Base-by-base conservation (phyloP, 2,329 filamentous ascomycete genomes). In the Pseudogymnoascus sp. region DNA sequence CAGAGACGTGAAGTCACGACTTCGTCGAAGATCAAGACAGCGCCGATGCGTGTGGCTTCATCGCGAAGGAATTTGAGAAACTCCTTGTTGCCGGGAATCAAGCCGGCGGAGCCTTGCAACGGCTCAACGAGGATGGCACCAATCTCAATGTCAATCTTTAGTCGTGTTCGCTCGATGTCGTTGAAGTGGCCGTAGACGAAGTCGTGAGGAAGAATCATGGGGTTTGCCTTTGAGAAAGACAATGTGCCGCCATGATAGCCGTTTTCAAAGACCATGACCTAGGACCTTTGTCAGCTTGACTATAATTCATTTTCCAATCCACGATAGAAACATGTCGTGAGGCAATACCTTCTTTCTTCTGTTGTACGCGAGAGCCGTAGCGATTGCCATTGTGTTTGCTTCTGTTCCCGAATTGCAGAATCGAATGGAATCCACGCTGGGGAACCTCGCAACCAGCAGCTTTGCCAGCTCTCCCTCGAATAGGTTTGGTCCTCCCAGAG, bases 21-120 rank as follows among this genome's bases (percentile, higher is more conserved):
- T 72, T 90, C 88, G 71, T 90, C 88, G 14, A 89, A 75, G 38
- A 90, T 84, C 66, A 90, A 80, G 1, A 90, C 64, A 0, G 82
- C 82, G 2, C 80, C 81, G 0, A 75, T 24, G 41, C 35, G 41
- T 33, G 26, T 62, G 11, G 65, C 65, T 26, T n/a, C 35, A 6
- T 61, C 62, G n/a, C 64, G 60, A 24, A 67, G 24, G 11, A 53
- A 35, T 12, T 50, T 37, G 16, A 67, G 40, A 35, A 67, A 67
- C 28, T 67, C 64, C 16, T 14, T 22, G 10, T 37, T 65, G 73
- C 68, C 85, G 0, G 77, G 74, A 4, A 85, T 79, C 62, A 81
- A 83, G 0, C 87, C 86, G 0, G 81, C 85, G 1, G 82, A 78
- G 0, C 85, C 85, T 65, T 88, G 84, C 81, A 90, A 84, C 0